A percentile compares a stretch with the other conserved stretches of the same genome.
Conservation (phyloP, 352 stramenopile species). For the Phytophthora parvispora region DNA sequence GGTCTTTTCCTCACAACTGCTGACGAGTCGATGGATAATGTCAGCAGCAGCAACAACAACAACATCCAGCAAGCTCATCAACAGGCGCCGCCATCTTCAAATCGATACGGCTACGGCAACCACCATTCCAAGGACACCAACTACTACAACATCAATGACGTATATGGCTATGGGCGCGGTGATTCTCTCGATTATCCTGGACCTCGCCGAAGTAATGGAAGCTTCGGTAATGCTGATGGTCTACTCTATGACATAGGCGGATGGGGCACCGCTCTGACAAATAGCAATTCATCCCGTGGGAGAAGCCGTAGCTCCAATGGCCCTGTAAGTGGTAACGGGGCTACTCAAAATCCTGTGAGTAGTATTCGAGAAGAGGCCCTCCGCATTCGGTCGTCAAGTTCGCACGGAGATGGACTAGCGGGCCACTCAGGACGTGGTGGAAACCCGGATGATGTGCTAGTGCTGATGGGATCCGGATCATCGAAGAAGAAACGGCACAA, state of each 20-base stretch:
- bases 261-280: conserved; percentile 38
- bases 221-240: conserved; percentile 39
- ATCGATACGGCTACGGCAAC: conserved; percentile 30
- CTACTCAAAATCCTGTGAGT: conserved; percentile 33
- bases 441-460: conserved; percentile 40
- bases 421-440: conserved; percentile 29
- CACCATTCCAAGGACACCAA: conserved; percentile 38
- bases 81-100: conserved; percentile 24
- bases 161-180: conserved; percentile 48
- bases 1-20: conserved; percentile 74
- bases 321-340: conserved; percentile 4
- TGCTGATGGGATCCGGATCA: conserved; percentile 28
- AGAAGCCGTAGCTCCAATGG: conserved; percentile 32
- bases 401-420: conserved; percentile 31
- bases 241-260: conserved; percentile 48
- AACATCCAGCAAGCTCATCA: conserved; percentile 28
- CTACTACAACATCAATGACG: conserved; percentile 49
- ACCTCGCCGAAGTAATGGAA: conserved; percentile 25
- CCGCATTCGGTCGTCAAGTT: conserved; percentile 68
- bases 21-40: conserved; percentile 40
- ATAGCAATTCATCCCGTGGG: conserved; percentile 16
- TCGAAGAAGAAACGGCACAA: conserved; percentile 34
- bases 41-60: conserved; percentile 21
- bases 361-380: conserved; percentile 82
- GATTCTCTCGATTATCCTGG: conserved; percentile 45